A percentile compares a stretch with the other conserved stretches of the same genome.
Conservation (phyloP, 805 yeast genomes). For the Nakazawaea holstii region DNA sequence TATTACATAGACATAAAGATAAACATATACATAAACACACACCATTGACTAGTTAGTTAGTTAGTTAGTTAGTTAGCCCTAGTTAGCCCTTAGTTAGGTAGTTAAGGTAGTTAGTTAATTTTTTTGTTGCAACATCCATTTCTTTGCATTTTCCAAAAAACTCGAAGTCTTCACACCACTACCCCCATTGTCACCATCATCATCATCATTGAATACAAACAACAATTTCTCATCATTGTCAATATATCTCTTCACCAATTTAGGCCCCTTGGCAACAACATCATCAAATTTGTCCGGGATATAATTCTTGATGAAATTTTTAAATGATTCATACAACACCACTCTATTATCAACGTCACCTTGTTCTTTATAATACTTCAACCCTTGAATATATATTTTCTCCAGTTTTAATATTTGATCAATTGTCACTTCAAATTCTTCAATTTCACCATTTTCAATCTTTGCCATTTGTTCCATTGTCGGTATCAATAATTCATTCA, state of each 20-base stretch:
- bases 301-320: constrained; percentile 56
- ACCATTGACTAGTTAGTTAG: too few relatives aligned
- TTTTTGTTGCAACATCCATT: constrained; percentile 28
- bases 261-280: constrained; percentile 48
- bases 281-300: constrained; percentile 40
- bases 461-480: constrained; percentile 42
- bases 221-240: constrained; percentile 47
- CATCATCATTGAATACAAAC: constrained; percentile 63
- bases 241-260: constrained; percentile 33
- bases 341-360: constrained; percentile 39
- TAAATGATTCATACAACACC: constrained; percentile 53
- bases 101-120: too few relatives aligned
- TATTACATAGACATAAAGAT: too few relatives aligned
- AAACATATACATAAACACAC: too few relatives aligned
- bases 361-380: constrained; percentile 33
- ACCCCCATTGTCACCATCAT: constrained; percentile 34
- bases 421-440: constrained; percentile 43
- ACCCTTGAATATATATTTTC: too few relatives aligned
- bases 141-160: constrained; percentile 38
- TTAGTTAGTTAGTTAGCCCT: too few relatives aligned
- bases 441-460: constrained; percentile 30
- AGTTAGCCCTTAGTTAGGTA: too few relatives aligned
- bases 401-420: constrained; percentile 37
- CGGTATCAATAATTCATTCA: constrained; percentile 66
- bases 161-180: constrained; percentile 14